A percentile compares a stretch with the other conserved stretches of the same genome.
These are phyloP conservation scores for Calocybe cyanea DNA, from an alignment of 768 basidiomycete genomes.

Conservation along the genomic window DNA sequence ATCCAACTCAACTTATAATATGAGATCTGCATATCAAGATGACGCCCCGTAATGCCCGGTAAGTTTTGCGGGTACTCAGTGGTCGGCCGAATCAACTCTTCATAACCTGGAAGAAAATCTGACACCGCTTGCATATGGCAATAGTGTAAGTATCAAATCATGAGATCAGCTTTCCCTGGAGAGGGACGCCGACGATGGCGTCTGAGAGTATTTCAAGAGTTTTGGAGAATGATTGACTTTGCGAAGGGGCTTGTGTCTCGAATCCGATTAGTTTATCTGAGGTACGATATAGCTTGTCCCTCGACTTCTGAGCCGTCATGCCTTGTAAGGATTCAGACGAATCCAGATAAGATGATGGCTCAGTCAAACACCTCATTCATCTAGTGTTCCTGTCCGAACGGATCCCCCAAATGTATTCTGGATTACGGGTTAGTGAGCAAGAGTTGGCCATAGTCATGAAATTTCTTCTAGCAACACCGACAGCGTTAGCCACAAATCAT, in stretches of 20 bases:
- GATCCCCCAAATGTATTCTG: slow-evolving; percentile 57
- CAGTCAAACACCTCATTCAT: slow-evolving; percentile 43
- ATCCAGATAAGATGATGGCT: slow-evolving; percentile 44
- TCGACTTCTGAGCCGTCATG: no score
- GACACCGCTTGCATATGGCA: slow-evolving; percentile 1
- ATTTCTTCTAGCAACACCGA: not conserved
- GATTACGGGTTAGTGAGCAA: slow-evolving; percentile 52
- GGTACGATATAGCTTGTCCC: no score
- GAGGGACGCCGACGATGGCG: slow-evolving; percentile 58
- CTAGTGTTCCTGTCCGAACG: slow-evolving; percentile 68
- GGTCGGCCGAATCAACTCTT: slow-evolving; percentile 10
- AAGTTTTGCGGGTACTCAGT: slow-evolving; percentile 14
- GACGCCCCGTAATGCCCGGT: slow-evolving; percentile 16
- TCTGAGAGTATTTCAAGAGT: slow-evolving; percentile 45
- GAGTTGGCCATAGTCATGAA: slow-evolving; percentile 39
- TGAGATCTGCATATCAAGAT: no score
- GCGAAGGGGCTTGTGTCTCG: no score
- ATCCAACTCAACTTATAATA: no score
- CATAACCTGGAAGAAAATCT: not conserved
- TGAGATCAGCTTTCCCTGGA: slow-evolving; percentile 41
- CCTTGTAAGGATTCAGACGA: no score
- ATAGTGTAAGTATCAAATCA: slow-evolving; percentile 37
- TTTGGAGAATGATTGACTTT: no score
- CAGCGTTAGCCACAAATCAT: no score
- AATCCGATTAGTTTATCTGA: no score